These are phyloP conservation scores for Fusarium chuoi DNA, from an alignment of 2,329 filamentous ascomycete genomes.

Conservation along the genomic window DNA sequence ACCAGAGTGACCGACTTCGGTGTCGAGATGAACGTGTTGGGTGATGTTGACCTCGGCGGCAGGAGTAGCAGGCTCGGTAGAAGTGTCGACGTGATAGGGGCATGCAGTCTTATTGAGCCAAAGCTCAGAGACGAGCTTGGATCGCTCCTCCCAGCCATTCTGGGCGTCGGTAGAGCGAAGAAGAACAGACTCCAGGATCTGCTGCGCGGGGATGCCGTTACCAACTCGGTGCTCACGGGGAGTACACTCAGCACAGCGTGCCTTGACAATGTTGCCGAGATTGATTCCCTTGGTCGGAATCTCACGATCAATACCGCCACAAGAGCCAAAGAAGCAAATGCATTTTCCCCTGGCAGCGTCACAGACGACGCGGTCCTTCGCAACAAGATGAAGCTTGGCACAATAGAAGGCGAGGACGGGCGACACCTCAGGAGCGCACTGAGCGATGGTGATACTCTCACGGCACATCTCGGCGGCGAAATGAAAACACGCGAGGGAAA, in stretches of 20 bases:
- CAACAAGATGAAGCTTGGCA: constrained; percentile 41
- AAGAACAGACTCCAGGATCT: constrained; percentile 32
- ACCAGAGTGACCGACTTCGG: not conserved
- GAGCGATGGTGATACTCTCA: constrained; percentile 34
- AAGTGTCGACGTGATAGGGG: constrained; percentile 7
- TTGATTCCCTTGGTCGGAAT: not conserved
- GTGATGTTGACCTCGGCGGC: no score
- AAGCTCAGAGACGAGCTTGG: not conserved
- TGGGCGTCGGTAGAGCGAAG: constrained; percentile 9
- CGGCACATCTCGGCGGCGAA: constrained; percentile 36
- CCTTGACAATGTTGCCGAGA: constrained; percentile 10
- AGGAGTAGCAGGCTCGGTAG: fast-evolving
- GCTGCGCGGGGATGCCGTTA: not conserved
- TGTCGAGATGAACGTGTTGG: not conserved
- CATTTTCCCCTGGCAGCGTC: constrained; percentile 19
- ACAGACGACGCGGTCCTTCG: constrained; percentile 21
- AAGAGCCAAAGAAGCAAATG: constrained; percentile 42
- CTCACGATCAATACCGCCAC: constrained; percentile 17
- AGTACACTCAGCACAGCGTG: constrained; percentile 31
- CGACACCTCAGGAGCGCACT: constrained; percentile 27
- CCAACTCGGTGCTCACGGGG: constrained; percentile 26
- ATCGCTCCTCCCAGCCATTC: not conserved
- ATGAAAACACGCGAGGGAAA: not conserved
- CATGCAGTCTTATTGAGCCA: constrained; percentile 20
- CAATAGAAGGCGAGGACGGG: constrained; percentile 28